Conservation (phyloP, 805 yeast genomes). For the Starmerella scarabaei region DNA sequence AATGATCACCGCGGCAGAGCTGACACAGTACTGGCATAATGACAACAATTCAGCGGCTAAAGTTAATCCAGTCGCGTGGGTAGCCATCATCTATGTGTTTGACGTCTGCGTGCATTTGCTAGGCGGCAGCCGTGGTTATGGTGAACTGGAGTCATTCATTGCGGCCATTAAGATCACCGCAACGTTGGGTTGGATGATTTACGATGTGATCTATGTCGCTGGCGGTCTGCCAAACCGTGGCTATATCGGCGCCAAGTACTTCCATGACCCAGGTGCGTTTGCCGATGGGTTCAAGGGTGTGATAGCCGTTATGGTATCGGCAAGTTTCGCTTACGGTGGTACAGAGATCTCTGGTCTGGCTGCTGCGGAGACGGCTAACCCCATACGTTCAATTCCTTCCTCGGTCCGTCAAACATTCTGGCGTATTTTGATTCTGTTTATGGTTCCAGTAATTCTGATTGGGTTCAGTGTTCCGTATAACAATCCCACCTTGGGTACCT, state of each 20-base stretch:
- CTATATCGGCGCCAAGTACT: constrained; percentile 56
- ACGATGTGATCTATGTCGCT: constrained; percentile 35
- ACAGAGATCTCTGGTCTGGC: constrained; percentile 57
- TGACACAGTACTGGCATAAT: constrained; percentile 42
- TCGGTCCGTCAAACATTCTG: constrained; percentile 56
- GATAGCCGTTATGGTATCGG: constrained; percentile 43
- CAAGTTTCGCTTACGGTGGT: constrained; percentile 54
- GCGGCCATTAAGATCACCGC: constrained; percentile 46
- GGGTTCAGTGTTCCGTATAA: constrained; percentile 56
- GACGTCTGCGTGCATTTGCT: constrained; percentile 27
- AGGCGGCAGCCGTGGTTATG: constrained; percentile 44
- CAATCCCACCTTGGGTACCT: constrained; percentile 40
- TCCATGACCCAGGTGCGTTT: constrained; percentile 58
- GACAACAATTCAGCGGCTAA: constrained; percentile 29
- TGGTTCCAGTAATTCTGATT: constrained; percentile 45
- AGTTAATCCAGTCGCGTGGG: constrained; percentile 42
- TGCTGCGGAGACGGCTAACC: constrained; percentile 58
- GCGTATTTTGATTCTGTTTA: constrained; percentile 52
- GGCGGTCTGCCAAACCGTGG: constrained; percentile 44
- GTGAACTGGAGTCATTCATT: constrained; percentile 53
- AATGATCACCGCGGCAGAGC: constrained; percentile 47
- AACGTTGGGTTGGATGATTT: constrained; percentile 46
- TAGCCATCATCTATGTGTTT: constrained; percentile 40
- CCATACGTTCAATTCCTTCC: constrained; percentile 53
- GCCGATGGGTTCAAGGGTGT: constrained; percentile 45